Evolutionary conservation across 371 early-diverging fungal species (phyloP).

Genomic region (Mortierella sp.): DNA sequence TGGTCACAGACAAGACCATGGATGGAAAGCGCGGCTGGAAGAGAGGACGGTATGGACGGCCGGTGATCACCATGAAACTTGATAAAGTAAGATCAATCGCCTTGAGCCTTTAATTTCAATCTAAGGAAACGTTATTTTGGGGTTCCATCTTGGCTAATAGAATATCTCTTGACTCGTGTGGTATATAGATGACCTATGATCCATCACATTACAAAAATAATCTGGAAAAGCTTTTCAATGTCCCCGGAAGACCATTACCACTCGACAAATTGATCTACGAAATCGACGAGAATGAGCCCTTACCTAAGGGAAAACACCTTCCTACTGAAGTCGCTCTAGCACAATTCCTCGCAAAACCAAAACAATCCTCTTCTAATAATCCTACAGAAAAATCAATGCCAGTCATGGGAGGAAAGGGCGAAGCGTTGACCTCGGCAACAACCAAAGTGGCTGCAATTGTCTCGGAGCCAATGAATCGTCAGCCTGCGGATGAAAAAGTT

Average conservation of each 20-base stretch:
- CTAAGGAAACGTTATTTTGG: not conserved
- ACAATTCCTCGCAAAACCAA: constrained; percentile 21
- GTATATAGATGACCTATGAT: constrained; percentile 71
- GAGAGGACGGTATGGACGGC: constrained; percentile 81
- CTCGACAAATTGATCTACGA: constrained; percentile 36
- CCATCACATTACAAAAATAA: constrained; percentile 81
- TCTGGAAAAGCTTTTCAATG: constrained; percentile 71
- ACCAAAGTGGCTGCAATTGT: not conserved
- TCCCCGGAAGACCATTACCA: constrained; percentile 41
- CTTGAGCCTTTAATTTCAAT: not conserved
- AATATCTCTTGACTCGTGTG: not conserved
- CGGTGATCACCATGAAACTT: constrained; percentile 78
- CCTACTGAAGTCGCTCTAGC: constrained; percentile 40
- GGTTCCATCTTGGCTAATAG: not conserved
- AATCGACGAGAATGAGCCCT: constrained; percentile 50
- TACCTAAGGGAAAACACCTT: constrained; percentile 50
- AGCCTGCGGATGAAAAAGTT: not conserved
- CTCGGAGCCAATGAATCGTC: not conserved
- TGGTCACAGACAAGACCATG: constrained; percentile 79
- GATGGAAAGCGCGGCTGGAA: constrained; percentile 79
- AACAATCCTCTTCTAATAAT: not conserved
- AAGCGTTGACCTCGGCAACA: not conserved
- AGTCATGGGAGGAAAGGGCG: not conserved
- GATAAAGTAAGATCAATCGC: constrained; percentile 61
- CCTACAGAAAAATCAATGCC: not conserved